These are phyloP conservation scores for Blastomyces silverae DNA, from an alignment of 2,329 filamentous ascomycete species.

Conservation along the genomic window DNA sequence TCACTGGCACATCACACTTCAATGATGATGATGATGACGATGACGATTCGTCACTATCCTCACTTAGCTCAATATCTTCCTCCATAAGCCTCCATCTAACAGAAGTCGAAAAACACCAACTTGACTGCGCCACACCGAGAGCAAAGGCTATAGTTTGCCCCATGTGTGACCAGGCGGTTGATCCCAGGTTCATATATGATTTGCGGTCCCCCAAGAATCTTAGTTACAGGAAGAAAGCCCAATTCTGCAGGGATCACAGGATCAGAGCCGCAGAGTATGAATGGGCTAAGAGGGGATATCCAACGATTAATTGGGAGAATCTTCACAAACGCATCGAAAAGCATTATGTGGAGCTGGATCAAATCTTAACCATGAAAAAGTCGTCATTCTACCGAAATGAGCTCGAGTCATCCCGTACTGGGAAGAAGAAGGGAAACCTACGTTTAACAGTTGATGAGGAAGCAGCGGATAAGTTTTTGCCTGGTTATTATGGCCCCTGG, in stretches of 20 bases:
- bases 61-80: slow-evolving; percentile 29
- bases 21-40: slow-evolving; percentile 18
- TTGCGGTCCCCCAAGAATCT: slow-evolving; percentile 20
- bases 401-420: slow-evolving; percentile 50
- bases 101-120: slow-evolving; percentile 17
- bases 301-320: slow-evolving; percentile 60
- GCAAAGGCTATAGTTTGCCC: slow-evolving; percentile 49
- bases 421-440: slow-evolving; percentile 55
- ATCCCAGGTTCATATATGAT: slow-evolving; percentile 50
- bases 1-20: slow-evolving; percentile 23
- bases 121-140: neutral
- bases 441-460: slow-evolving; percentile 46
- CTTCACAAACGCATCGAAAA: slow-evolving; percentile 54
- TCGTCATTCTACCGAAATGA: slow-evolving; percentile 55
- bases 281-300: slow-evolving; percentile 56
- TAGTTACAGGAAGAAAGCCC: slow-evolving; percentile 43
- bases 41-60: slow-evolving; percentile 24
- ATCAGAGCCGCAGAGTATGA: slow-evolving; percentile 47
- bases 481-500: slow-evolving; percentile 76
- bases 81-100: slow-evolving; percentile 23
- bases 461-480: slow-evolving; percentile 52
- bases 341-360: slow-evolving; percentile 52
- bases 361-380: slow-evolving; percentile 43
- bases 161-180: slow-evolving; percentile 58
- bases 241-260: slow-evolving; percentile 60